Evolutionary conservation across 805 yeast species (phyloP).

Genomic region (Spathaspora sp.): DNA sequence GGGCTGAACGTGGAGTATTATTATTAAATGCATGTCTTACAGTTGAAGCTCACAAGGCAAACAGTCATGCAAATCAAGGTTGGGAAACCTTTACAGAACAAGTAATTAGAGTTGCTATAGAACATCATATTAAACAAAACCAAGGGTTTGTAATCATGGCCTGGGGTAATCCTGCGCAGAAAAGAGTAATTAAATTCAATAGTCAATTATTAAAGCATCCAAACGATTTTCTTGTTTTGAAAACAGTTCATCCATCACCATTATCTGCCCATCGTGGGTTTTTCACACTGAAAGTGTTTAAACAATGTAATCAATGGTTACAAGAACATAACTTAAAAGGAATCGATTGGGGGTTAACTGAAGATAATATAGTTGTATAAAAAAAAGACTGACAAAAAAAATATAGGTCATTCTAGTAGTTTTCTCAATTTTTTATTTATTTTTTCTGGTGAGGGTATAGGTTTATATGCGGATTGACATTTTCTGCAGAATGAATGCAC

Average conservation of each 20-base stretch:
- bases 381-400: conserved; percentile 7
- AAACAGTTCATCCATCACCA: conserved; percentile 93
- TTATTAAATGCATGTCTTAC: conserved; percentile 86
- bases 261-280: conserved; percentile 83
- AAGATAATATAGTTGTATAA: conserved; percentile 21
- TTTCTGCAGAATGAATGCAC: neutral
- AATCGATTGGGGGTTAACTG: conserved; percentile 63
- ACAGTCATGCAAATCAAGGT: conserved; percentile 85
- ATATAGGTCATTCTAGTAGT: conserved; percentile 8
- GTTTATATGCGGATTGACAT: neutral
- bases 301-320: conserved; percentile 76
- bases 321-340: conserved; percentile 37
- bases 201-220: conserved; percentile 12
- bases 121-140: conserved; percentile 40
- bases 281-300: conserved; percentile 74
- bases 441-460: neutral
- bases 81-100: conserved; percentile 90
- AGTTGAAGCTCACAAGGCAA: conserved; percentile 89
- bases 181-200: conserved; percentile 44
- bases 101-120: conserved; percentile 52
- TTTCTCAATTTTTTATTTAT: neutral
- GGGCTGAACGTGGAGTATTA: conserved; percentile 88
- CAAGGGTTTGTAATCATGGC: conserved; percentile 69
- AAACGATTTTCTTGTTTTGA: conserved; percentile 47
- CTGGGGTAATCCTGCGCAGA: conserved; percentile 78